Conservation (phyloP, 805 yeast species). For the Candida takata region DNA sequence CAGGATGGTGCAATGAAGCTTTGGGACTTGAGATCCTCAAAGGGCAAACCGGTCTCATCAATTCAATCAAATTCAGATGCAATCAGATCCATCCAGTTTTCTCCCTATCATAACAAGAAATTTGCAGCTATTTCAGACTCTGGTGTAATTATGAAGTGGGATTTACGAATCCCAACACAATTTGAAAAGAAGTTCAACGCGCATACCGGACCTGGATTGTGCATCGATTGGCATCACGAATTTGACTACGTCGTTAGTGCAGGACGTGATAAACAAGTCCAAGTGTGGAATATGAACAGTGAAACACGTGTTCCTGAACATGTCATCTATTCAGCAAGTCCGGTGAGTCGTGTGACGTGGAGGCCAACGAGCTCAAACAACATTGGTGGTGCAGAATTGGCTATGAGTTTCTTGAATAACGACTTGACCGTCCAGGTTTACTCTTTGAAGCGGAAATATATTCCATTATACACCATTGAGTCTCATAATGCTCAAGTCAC, state of each 20-base stretch:
- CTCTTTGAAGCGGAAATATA: constrained; percentile 60
- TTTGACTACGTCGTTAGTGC: constrained; percentile 80
- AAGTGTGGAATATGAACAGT: constrained; percentile 60
- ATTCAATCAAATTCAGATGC: constrained; percentile 61
- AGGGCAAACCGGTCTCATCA: constrained; percentile 40
- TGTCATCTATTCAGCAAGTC: constrained; percentile 66
- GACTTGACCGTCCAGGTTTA: constrained; percentile 62
- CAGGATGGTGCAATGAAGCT: constrained; percentile 74
- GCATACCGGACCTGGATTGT: constrained; percentile 85
- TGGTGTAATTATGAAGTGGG: constrained; percentile 84
- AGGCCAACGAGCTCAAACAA: constrained; percentile 31
- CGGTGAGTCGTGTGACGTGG: constrained; percentile 76
- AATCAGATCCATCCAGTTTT: constrained; percentile 47
- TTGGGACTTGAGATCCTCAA: constrained; percentile 59
- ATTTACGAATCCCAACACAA: constrained; percentile 57
- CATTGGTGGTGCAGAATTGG: constrained; percentile 57
- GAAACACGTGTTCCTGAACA: constrained; percentile 52
- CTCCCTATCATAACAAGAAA: constrained; percentile 45
- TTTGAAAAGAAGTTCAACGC: constrained; percentile 75
- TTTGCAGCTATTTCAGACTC: constrained; percentile 82
- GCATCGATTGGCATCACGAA: constrained; percentile 84
- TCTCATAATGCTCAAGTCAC: constrained; percentile 43
- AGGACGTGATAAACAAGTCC: constrained; percentile 82
- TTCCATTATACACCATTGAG: constrained; percentile 54
- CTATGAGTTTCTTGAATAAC: constrained; percentile 65